Conservation (phyloP, 331 rosid genomes). For the Telfairia occidentalis region DNA sequence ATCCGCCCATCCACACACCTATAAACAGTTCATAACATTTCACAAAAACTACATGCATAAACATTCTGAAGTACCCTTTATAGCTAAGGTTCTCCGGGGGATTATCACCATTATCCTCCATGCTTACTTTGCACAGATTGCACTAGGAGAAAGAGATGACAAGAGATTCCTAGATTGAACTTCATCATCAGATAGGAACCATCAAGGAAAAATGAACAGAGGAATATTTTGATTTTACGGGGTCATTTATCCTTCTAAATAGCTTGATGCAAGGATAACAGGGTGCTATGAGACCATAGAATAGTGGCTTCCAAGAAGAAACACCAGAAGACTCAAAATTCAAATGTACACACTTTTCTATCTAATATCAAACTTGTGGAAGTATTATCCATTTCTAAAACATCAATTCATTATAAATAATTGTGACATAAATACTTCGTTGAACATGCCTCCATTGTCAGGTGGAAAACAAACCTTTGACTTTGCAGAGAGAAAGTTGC, state of each 20-base stretch:
- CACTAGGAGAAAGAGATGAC: background rate
- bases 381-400: background rate
- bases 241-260: background rate
- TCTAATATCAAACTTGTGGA: background rate
- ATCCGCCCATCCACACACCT: background rate
- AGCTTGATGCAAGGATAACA: background rate
- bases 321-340: background rate
- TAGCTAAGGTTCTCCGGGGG: background rate
- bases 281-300: background rate
- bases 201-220: background rate
- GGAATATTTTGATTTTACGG: background rate
- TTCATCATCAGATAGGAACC: background rate
- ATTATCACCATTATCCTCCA: background rate
- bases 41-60: background rate
- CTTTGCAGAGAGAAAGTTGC: constrained; percentile 66
- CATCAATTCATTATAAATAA: background rate
- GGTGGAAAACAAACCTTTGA: constrained; percentile 59
- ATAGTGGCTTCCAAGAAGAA: background rate
- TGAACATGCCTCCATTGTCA: background rate
- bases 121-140: background rate
- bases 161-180: background rate
- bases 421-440: background rate
- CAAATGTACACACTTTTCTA: background rate
- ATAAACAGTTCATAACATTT: background rate
- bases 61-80: background rate